Evolutionary conservation across 164 flowering plant genomes (phyloP), one percentile per base, ranked within the genome.

Genomic region (Macadamia integrifolia): DNA sequence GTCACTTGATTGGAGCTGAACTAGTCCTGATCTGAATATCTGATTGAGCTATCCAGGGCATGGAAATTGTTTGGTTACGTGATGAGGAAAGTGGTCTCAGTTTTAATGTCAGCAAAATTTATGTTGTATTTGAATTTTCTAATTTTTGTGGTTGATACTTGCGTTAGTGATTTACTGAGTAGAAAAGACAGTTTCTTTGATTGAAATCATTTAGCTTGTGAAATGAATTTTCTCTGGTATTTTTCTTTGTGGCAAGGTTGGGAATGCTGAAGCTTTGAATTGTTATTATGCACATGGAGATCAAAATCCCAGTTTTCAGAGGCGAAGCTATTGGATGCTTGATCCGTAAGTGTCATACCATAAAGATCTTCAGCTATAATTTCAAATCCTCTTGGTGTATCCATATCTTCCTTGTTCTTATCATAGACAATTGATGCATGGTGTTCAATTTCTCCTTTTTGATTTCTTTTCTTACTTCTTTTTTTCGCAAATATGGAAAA

Each of bases 251-350:
- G 78, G 13, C 59, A 77, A 94, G 99, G 99, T 94, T 72, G 92
- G 96, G 70, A 90, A 85, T 85, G 83, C 69, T 80, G 99, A 92
- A 77, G 81, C 97, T 69, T 77, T 95, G 70, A 92, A 95, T 77
- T 95, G 98, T 79, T 95, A 95, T 77, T 95, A 95, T 85, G 99
- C 99, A 35, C 99, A 88, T 78, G 97, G 96, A 46, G 93, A 86
- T 74, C 69, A 79, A 14, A 85, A 87, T 69, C 88, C 92, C 18
- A 86, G 60, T 79, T 95, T 95, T 74, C 99, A 90, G 79, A 87
- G 98, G 55, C 94, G 99, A 61, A 85, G 93, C 86, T 95, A 82
- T 72, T 95, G 99, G 99, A 92, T 92, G 89, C 80, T 95, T 70
- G 91, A 88, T 73, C 88, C 81, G 99, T 95, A 71, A 88, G 98